phyloP scores from a whole-genome alignment of 192 early-diverging fungal genomes.

The Coemansia sp. region DNA sequence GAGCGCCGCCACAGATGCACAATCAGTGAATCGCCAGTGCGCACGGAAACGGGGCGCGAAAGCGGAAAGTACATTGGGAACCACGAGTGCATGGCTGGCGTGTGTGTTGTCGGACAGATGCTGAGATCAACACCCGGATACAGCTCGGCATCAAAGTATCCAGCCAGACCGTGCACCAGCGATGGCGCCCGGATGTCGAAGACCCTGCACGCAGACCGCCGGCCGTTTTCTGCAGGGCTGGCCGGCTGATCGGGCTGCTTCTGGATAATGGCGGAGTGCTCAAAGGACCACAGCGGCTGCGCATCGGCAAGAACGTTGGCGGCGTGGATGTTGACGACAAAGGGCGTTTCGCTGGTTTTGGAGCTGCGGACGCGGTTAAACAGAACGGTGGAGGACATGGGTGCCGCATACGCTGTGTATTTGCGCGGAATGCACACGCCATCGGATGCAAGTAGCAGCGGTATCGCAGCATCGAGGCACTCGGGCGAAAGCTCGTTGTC shows the following conservation, averaged over 20 bases:
- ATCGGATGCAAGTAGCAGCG: slow-evolving; percentile 59
- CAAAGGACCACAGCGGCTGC: slow-evolving; percentile 77
- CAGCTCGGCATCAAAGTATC: slow-evolving; percentile 92
- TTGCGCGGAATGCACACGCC: slow-evolving; percentile 90
- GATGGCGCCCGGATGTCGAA: slow-evolving; percentile 63
- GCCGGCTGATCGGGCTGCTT: not conserved
- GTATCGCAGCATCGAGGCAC: slow-evolving; percentile 89
- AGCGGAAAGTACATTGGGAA: slow-evolving; percentile 97
- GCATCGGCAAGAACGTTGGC: slow-evolving; percentile 69
- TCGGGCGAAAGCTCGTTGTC: slow-evolving; percentile 99
- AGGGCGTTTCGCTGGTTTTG: slow-evolving; percentile 82
- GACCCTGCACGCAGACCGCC: slow-evolving; percentile 55
- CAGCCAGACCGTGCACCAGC: slow-evolving; percentile 90
- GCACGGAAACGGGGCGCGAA: slow-evolving; percentile 60
- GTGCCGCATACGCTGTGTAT: slow-evolving; percentile 85
- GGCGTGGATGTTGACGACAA: slow-evolving; percentile 94
- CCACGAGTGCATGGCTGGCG: slow-evolving; percentile 96
- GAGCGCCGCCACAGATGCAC: slow-evolving; percentile 87
- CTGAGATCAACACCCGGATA: slow-evolving; percentile 79
- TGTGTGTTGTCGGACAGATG: slow-evolving; percentile 86
- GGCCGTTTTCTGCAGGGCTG: slow-evolving; percentile 69
- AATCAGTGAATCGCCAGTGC: slow-evolving; percentile 62
- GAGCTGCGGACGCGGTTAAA: slow-evolving; percentile 66
- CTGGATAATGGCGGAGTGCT: slow-evolving; percentile 50
- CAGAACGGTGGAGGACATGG: slow-evolving; percentile 84